Evolutionary conservation across 116 monocot genomes (phyloP), one percentile per base, ranked within the genome.

Genomic region (Posidonia oceanica): DNA sequence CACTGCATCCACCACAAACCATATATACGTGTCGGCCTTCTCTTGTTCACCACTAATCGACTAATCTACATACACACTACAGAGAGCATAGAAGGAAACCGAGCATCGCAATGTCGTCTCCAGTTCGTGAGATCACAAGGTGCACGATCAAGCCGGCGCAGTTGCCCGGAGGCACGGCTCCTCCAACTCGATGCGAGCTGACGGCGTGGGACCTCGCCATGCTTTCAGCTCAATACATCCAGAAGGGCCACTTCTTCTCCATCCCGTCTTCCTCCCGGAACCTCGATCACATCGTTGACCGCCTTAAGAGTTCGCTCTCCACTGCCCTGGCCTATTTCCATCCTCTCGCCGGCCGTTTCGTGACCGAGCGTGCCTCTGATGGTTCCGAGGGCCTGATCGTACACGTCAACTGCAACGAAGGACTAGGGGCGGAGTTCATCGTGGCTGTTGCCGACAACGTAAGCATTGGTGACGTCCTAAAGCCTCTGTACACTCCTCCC

Each of bases 201-300:
- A 56, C 78, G 0, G 40, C 72, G 2, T 80, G 80, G 84, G 84
- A 84, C n/a, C 69, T 81, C 54, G 4, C 53, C 39, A 61, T 84
- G 72, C 60, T 84, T 59, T 72, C 80, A 18, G 17, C 60, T 8
- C 59, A 78, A 13, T 81, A 84, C 77, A 81, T 84, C 72, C 78
- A 84, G 63, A 84, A 84, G 44, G 84, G 84, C 72, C 72, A 69
- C n/a, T 78, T 84, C 64, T 81, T 81, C 72, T 17, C 72, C 55
- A 37, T 69, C 3, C 65, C 71, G 36, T 2, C 29, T 8, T 0
- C 55, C 17, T 14, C 60, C 16, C 8, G 14, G 4, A 36, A 23
- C n/a, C 22, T 40, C 16, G 57, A 64, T 40, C 36, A n/a, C 42
- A 37, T 73, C 72, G 13, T 73, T 54, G 11, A 29, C 21, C 41